Conservation (phyloP, 148 eudicot genomes). For the Camellia japonica region DNA sequence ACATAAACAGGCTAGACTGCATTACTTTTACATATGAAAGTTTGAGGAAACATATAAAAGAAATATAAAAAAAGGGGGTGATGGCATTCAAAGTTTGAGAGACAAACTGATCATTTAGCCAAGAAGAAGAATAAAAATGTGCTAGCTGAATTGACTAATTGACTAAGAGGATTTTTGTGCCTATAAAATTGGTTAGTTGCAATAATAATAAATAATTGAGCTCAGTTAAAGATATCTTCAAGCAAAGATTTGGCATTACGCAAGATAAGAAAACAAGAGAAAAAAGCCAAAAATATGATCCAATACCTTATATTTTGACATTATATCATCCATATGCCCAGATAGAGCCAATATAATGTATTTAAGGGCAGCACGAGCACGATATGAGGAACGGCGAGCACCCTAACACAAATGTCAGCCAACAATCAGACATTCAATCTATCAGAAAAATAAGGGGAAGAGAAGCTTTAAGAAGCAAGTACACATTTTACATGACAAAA, state of each 20-base stretch:
- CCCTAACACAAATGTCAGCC: slow-evolving; percentile 35
- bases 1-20: not conserved
- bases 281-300: not conserved
- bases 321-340: slow-evolving; percentile 72
- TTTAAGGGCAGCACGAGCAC: slow-evolving; percentile 77
- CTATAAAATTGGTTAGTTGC: not conserved
- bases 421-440: slow-evolving; percentile 1
- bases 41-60: not conserved
- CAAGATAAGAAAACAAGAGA: not conserved
- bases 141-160: not conserved
- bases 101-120: not conserved
- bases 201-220: not conserved
- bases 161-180: not conserved
- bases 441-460: not conserved
- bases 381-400: slow-evolving; percentile 39
- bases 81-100: too few species aligned
- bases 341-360: slow-evolving; percentile 66
- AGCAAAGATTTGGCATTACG: not conserved
- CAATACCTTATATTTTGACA: slow-evolving; percentile 69
- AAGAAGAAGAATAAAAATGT: not conserved
- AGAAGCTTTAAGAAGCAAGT: slow-evolving; percentile 7
- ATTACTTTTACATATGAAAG: not conserved
- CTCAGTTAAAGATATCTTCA: not conserved
- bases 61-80: too few species aligned
- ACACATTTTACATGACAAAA: not conserved